Evolutionary conservation across 129 eudicot species (phyloP), one percentile per base, ranked within the genome.

Genomic region (Solidago caesia): DNA sequence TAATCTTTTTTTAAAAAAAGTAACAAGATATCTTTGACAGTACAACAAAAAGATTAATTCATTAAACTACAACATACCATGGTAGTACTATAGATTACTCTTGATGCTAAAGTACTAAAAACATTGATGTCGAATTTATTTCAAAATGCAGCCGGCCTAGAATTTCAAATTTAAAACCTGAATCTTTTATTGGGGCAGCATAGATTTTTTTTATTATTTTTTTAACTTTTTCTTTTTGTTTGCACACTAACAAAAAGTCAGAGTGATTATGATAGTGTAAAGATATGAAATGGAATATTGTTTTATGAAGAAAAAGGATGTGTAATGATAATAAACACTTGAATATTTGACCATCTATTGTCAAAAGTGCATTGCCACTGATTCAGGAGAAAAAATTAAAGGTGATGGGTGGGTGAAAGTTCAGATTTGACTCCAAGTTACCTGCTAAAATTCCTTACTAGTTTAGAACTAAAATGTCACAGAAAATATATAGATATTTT

Each of bases 361-460:
- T 80, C 77, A 59, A 84, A 84, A 80, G 80, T 47, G 46, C 56
- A 76, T 33, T 21, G 82, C 70, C 84, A 76, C 75, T 73, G 75
- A 79, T 79, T 79, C 73, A 79, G 83, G 83, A 67, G 74, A 74
- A 79, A 80, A 53, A 76, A 79, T 68, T 51, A 81, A 75, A 64
- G 81, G 79, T 77, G 70, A 48, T 73, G 79, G 74, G 85, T 77
- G 41, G 75, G 72, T 81, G 39, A 66, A 57, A 79, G 33, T 48
- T 33, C 77, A 55, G 27, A 46, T 47, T 14, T 74, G 33, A 15
- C 63, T 16, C 71, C 49, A 29, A 5, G n/a, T 46, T 76, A 44
- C 67, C 66, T 75, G 56, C 33, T 75, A 77, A 39, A 68, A 16
- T 12, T 5, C 1, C 56, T 29, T 29, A 29, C 56, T 12, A 49